Evolutionary conservation across 139 green algal genomes (phyloP).

Genomic region (Asterochloris erici): DNA sequence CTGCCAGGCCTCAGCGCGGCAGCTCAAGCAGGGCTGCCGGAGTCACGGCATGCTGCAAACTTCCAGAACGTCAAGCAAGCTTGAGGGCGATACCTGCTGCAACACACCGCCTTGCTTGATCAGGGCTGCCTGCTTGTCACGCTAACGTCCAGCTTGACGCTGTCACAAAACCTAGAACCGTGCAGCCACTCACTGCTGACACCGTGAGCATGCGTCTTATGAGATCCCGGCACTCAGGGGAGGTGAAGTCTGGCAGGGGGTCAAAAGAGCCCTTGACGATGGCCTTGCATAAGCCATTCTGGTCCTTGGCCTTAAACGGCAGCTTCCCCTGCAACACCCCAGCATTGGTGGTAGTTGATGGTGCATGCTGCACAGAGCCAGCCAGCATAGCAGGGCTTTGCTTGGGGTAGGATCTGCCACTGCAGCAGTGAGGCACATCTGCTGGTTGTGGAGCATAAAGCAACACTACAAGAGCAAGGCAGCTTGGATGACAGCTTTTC

Average conservation of each 20-base stretch:
- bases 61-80: not conserved
- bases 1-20: too few relatives aligned
- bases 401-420: not conserved
- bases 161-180: not conserved
- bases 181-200: not conserved
- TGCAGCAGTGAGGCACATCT: not conserved
- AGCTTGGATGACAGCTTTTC: too few relatives aligned
- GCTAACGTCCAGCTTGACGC: not conserved
- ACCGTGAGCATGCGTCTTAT: slow-evolving; percentile 13
- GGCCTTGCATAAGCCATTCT: slow-evolving; percentile 14
- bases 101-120: not conserved
- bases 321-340: slow-evolving; percentile 11
- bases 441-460: not conserved
- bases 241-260: slow-evolving; percentile 8
- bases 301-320: slow-evolving; percentile 30
- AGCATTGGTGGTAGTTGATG: not conserved
- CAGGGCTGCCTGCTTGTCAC: too few relatives aligned
- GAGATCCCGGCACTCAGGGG: not conserved
- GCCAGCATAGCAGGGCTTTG: not conserved
- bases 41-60: not conserved
- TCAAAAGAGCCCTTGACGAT: slow-evolving; percentile 17
- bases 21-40: not conserved
- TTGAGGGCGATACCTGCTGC: not conserved
- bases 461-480: too few relatives aligned
- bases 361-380: not conserved